phyloP scores from a whole-genome alignment of 1,284 basidiomycete species.

The Boletus albobrunnescens region DNA sequence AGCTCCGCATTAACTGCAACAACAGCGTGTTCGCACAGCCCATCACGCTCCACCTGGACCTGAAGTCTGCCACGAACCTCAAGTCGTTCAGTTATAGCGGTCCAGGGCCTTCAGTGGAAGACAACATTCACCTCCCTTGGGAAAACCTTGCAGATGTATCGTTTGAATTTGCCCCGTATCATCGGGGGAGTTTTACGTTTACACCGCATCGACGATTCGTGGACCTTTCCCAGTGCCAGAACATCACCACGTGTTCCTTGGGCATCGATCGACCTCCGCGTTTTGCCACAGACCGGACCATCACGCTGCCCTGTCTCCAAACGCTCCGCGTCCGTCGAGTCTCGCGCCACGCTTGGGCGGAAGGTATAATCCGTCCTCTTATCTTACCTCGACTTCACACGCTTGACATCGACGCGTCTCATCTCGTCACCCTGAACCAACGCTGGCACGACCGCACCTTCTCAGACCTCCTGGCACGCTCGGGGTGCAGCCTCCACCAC shows the following conservation, averaged over 20 bases:
- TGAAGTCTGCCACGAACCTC: conserved; percentile 14
- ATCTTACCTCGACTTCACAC: conserved; percentile 17
- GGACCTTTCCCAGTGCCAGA: conserved; percentile 11
- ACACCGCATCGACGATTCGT: conserved; percentile 5
- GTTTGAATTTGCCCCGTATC: conserved; percentile 9
- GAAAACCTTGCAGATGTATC: conserved; percentile 12
- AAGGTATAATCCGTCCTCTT: conserved; percentile 7
- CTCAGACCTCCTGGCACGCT: conserved; percentile 18
- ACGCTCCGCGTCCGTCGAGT: conserved; percentile 18
- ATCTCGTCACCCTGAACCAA: background rate
- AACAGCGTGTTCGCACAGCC: background rate
- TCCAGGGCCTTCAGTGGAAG: background rate
- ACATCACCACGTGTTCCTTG: conserved; percentile 18
- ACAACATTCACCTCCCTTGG: conserved; percentile 12
- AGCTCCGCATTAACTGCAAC: conserved; percentile 7
- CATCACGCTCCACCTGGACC: background rate
- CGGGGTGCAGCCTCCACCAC: conserved; percentile 10
- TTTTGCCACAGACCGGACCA: background rate
- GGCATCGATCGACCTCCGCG: conserved; percentile 9
- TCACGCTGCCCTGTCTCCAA: conserved; percentile 13
- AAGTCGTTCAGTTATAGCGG: conserved; percentile 19
- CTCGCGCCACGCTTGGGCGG: background rate
- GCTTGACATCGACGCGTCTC: conserved; percentile 15
- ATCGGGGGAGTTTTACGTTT: conserved; percentile 1
- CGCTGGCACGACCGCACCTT: conserved; percentile 14